Evolutionary conservation across 2,329 filamentous ascomycete genomes (phyloP).

Genomic region (Ophiostoma triangulosporum): DNA sequence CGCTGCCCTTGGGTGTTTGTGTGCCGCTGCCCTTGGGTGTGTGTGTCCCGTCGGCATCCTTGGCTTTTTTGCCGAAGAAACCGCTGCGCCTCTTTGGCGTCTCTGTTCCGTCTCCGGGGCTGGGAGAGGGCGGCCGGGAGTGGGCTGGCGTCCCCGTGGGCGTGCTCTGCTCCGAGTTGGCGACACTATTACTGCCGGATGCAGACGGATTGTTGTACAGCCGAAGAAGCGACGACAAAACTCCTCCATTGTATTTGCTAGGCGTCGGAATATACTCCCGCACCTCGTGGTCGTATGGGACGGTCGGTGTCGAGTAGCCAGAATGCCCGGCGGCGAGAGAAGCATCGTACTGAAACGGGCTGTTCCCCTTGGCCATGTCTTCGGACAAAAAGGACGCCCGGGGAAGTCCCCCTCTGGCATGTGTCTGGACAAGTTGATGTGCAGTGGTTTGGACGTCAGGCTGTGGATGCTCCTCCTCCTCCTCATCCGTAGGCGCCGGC

Average conservation of each 20-base stretch:
- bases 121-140: constrained; percentile 30
- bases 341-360: constrained; percentile 13
- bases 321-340: constrained; percentile 13
- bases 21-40: background rate
- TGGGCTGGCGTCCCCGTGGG: constrained; percentile 28
- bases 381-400: background rate
- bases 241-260: constrained; percentile 55
- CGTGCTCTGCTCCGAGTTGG: constrained; percentile 28
- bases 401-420: constrained; percentile 4
- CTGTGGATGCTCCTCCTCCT: constrained; percentile 1
- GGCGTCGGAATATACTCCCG: constrained; percentile 50
- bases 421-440: constrained; percentile 13
- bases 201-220: constrained; percentile 41
- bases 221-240: constrained; percentile 59
- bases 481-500: background rate
- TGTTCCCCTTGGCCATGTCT: background rate
- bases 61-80: constrained; percentile 28
- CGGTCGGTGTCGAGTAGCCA: constrained; percentile 23
- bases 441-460: constrained; percentile 10
- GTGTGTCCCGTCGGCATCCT: background rate
- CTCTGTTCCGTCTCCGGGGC: constrained; percentile 11
- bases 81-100: constrained; percentile 24
- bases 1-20: constrained; percentile 20
- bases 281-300: constrained; percentile 45
- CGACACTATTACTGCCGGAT: constrained; percentile 18